Percentiles rank a stretch among this genome's conserved stretches.
Conservation (phyloP, 75 land plant genomes). For the Larix kaempferi region DNA sequence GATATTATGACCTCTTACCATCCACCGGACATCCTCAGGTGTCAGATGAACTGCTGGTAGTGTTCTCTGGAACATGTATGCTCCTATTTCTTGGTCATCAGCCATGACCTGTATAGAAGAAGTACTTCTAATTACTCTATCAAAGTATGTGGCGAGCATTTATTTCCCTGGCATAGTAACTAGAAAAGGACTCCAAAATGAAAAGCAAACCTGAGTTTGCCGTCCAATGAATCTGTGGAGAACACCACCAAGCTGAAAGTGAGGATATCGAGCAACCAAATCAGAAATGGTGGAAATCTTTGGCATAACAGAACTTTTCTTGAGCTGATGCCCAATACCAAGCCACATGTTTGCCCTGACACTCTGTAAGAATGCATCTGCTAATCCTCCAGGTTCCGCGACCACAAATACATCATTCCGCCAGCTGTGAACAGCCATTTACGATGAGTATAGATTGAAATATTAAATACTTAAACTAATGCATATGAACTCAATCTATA, state of each 20-base stretch:
- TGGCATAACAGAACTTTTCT: conserved; percentile 37
- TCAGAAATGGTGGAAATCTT: conserved; percentile 59
- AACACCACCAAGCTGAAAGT: conserved; percentile 73
- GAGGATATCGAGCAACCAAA: conserved; percentile 62
- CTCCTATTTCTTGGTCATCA: conserved; percentile 95
- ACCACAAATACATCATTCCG: conserved; percentile 96
- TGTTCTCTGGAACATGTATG: conserved; percentile 93
- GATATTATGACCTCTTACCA: conserved; percentile 50
- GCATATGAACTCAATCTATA: background rate
- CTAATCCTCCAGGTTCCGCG: conserved; percentile 98
- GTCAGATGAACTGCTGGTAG: conserved; percentile 82
- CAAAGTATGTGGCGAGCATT: background rate
- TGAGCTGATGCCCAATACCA: conserved; percentile 16
- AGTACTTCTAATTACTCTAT: background rate
- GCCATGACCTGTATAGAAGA: conserved; percentile 67
- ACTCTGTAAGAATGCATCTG: conserved; percentile 75
- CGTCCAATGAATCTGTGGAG: conserved; percentile 94
- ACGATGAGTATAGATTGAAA: background rate
- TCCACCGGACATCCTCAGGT: conserved; percentile 93
- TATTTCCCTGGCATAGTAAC: background rate
- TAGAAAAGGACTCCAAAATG: background rate
- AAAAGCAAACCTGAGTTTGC: conserved; percentile 76
- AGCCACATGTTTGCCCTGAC: conserved; percentile 27
- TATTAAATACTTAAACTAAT: background rate
- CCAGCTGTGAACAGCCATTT: conserved; percentile 63